phyloP scores from a whole-genome alignment of 768 basidiomycete genomes.

The Mrakia frigida region DNA sequence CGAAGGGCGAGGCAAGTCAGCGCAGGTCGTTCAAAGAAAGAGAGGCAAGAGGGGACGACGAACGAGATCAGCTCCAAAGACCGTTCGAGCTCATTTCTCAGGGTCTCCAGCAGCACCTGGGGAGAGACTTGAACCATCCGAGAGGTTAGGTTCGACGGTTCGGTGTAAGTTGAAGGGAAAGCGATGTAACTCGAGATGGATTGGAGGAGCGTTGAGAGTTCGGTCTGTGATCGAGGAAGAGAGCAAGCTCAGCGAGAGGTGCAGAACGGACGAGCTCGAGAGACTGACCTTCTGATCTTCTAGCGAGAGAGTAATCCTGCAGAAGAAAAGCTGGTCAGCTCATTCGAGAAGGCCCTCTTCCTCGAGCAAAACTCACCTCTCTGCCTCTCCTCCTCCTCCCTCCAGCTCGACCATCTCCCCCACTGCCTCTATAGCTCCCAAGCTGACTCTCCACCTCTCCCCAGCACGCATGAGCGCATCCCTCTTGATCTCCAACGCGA shows the following conservation, averaged over 20 bases:
- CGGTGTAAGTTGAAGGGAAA: background rate
- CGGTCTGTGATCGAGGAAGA: background rate
- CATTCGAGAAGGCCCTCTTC: background rate
- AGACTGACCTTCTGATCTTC: background rate
- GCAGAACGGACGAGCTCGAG: background rate
- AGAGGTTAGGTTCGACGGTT: background rate
- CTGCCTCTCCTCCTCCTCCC: background rate
- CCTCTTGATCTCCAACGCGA: background rate
- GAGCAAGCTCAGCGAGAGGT: background rate
- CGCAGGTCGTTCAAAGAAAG: background rate
- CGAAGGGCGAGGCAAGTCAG: background rate
- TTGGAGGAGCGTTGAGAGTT: background rate
- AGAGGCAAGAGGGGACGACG: background rate
- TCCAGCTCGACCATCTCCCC: background rate
- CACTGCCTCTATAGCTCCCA: background rate
- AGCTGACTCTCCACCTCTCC: background rate
- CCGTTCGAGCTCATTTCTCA: background rate
- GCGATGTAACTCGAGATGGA: constrained; percentile 2
- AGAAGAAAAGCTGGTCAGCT: background rate
- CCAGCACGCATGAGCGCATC: background rate
- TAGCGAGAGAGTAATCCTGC: background rate
- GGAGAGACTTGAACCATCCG: background rate
- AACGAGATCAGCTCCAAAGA: background rate
- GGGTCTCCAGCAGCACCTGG: background rate
- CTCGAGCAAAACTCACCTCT: background rate